phyloP scores from a whole-genome alignment of 371 early-diverging fungal genomes.

The Rhizomucor miehei region DNA sequence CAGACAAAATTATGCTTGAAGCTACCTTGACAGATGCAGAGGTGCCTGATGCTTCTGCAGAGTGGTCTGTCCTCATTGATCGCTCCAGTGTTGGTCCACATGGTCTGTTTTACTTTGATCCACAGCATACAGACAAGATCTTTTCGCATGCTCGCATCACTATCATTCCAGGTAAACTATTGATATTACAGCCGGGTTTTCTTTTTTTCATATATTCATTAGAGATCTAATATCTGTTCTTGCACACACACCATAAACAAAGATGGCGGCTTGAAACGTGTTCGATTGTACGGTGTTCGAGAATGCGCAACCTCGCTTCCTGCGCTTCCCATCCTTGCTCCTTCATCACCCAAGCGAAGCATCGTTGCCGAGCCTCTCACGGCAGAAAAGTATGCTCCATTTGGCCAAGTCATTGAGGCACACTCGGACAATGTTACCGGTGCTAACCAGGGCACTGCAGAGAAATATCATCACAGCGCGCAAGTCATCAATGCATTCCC shows the following conservation, averaged over 20 bases:
- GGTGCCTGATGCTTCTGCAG: constrained; percentile 35
- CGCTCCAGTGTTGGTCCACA: constrained; percentile 52
- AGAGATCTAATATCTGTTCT: neutral
- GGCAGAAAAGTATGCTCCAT: constrained; percentile 63
- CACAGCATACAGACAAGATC: constrained; percentile 47
- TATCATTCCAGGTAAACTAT: constrained; percentile 57
- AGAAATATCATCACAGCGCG: constrained; percentile 65
- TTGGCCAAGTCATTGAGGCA: constrained; percentile 72
- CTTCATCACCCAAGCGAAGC: constrained; percentile 7
- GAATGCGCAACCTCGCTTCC: constrained; percentile 30
- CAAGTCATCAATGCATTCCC: constrained; percentile 53
- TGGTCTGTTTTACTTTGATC: constrained; percentile 67
- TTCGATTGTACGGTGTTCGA: constrained; percentile 53
- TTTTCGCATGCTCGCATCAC: constrained; percentile 66
- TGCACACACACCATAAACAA: neutral
- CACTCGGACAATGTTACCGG: constrained; percentile 36
- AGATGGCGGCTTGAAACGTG: constrained; percentile 78
- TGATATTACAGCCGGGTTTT: too few species aligned
- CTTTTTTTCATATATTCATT: too few species aligned
- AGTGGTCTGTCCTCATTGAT: constrained; percentile 52
- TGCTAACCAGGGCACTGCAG: constrained; percentile 78
- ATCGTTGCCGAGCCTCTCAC: constrained; percentile 60
- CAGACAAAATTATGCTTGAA: constrained; percentile 66
- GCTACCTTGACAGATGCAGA: constrained; percentile 45
- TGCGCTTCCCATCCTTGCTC: constrained; percentile 23